phyloP scores from a whole-genome alignment of 805 yeast species.

The Pichia nanzhaoensis region DNA sequence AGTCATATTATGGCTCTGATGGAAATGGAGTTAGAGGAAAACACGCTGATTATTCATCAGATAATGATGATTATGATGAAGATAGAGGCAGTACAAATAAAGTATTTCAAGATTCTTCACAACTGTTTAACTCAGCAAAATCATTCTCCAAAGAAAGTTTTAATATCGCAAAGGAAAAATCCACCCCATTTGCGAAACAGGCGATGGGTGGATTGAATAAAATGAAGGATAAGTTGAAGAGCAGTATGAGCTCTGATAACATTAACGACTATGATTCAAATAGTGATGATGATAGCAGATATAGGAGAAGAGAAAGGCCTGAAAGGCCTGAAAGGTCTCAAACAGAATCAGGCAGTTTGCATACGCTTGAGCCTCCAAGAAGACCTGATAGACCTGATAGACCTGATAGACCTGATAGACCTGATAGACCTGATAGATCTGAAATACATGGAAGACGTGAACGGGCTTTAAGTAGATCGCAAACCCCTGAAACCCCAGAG shows the following conservation, averaged over 20 bases:
- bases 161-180: slow-evolving; percentile 11
- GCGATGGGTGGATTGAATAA: slow-evolving; percentile 11
- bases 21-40: too few species aligned
- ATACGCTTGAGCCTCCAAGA: too few species aligned
- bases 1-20: too few species aligned
- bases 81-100: neutral
- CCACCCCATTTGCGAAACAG: slow-evolving; percentile 12
- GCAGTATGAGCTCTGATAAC: slow-evolving; percentile 1
- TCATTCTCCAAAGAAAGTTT: slow-evolving; percentile 11
- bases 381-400: neutral
- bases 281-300: slow-evolving; percentile 7
- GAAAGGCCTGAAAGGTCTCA: too few species aligned
- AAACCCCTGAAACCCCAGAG: too few species aligned
- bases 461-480: too few species aligned
- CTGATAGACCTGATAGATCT: slow-evolving; percentile 1
- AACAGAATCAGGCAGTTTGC: too few species aligned
- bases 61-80: slow-evolving; percentile 3
- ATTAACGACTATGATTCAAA: slow-evolving; percentile 1
- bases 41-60: neutral
- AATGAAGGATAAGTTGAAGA: slow-evolving; percentile 12
- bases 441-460: too few species aligned
- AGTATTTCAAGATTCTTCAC: slow-evolving; percentile 7
- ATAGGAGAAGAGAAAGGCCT: slow-evolving; percentile 3
- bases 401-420: slow-evolving; percentile 1
- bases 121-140: slow-evolving; percentile 9